Evolutionary conservation across 1,284 basidiomycete genomes (phyloP).

Genomic region (Sporisorium scitamineum): DNA sequence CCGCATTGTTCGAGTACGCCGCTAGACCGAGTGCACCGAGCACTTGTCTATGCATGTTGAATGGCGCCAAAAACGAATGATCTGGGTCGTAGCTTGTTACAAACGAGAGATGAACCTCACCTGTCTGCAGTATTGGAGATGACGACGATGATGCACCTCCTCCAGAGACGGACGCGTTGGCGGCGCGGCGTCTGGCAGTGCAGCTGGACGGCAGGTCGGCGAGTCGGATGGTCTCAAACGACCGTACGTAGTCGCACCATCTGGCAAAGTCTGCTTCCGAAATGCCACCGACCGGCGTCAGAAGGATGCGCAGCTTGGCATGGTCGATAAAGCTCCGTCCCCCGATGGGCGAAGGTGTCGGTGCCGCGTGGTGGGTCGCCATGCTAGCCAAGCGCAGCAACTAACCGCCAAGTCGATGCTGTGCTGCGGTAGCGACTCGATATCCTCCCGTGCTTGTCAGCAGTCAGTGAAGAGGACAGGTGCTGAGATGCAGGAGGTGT

Average conservation of each 20-base stretch:
- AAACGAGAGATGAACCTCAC: constrained; percentile 66
- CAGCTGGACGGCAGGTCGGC: constrained; percentile 55
- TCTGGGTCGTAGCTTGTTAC: constrained; percentile 64
- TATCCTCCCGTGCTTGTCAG: neutral
- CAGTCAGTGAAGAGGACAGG: neutral
- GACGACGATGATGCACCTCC: constrained; percentile 5
- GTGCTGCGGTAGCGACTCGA: neutral
- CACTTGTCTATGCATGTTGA: constrained; percentile 64
- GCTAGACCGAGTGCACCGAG: constrained; percentile 63
- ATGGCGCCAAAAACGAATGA: constrained; percentile 65
- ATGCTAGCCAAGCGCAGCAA: neutral
- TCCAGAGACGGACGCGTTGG: constrained; percentile 2
- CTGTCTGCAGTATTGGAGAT: constrained; percentile 51
- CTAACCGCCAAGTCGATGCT: neutral
- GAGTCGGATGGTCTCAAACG: constrained; percentile 56
- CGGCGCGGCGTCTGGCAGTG: constrained; percentile 18
- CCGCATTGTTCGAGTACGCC: constrained; percentile 29
- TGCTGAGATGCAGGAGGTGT: neutral
- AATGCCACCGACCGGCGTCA: constrained; percentile 59
- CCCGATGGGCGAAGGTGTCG: constrained; percentile 47
- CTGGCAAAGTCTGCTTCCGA: constrained; percentile 58
- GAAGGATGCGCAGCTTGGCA: constrained; percentile 63
- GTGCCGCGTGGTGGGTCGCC: constrained; percentile 22
- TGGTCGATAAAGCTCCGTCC: constrained; percentile 52
- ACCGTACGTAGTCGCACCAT: constrained; percentile 58